Evolutionary conservation across 1,284 basidiomycete species (phyloP), one percentile per base, ranked within the genome.

Genomic region (Cutaneotrichosporon arboriforme): DNA sequence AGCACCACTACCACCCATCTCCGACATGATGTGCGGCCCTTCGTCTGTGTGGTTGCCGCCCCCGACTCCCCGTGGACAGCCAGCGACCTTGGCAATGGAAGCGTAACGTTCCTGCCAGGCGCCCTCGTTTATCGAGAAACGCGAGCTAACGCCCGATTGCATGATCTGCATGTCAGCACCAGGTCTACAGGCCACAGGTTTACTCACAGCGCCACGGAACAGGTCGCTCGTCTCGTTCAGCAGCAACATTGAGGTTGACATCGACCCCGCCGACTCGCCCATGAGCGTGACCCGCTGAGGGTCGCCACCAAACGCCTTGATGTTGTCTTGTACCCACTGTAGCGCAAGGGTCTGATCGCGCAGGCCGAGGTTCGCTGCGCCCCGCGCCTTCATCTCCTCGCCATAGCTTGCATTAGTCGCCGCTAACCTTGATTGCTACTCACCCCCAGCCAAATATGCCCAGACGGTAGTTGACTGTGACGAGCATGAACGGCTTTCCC

Each of bases 301-400:
- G 55, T 80, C 73, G 17, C 80, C 80, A 3, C 79, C 79, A 52
- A 79, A 80, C 2, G 65, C 63, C 22, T 56, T 60, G 47, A 81
- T 77, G 57, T 80, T 74, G 48, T 73, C 42, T 45, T 77, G 72
- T 1, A 81, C 73, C 79, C 79, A 81, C 52, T 77, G 62, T 4
- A 81, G 66, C 0, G 73, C 77, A 20, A 75, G 64, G 8, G 73
- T 64, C 55, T 79, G 76, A 57, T 81, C 79, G 46, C 63, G 60
- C 21, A 76, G 51, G 17, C 76, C 76, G 14, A 76, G 65, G 51
- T 76, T 76, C 33, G 65, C 64, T 0, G 69, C 72, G 8, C 58
- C 57, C 44, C 68, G 65, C 14, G 64, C 64, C 2, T 60, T 66
- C 12, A 68, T 64, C n/a, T 70, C 69, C 1, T 54, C 55, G 15